phyloP scores from a whole-genome alignment of 2,329 filamentous ascomycete species.

The Exserohilum rostratum region DNA sequence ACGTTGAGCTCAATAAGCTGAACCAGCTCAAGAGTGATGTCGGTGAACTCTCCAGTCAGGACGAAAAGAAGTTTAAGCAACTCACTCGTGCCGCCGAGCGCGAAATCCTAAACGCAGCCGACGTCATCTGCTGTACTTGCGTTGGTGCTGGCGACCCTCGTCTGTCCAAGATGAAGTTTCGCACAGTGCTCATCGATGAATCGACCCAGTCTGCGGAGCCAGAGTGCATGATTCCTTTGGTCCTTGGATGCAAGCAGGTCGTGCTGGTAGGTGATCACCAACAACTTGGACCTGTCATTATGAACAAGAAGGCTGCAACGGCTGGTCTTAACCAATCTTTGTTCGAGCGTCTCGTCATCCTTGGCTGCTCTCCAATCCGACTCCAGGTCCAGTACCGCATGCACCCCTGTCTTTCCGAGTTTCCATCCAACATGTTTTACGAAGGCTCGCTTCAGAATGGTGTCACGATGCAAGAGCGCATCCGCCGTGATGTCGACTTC shows the following conservation, averaged over 20 bases:
- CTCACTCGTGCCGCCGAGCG: slow-evolving; percentile 91
- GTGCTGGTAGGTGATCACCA: slow-evolving; percentile 99
- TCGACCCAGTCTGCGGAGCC: slow-evolving; percentile 98
- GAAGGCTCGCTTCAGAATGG: slow-evolving; percentile 97
- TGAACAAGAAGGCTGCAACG: slow-evolving; percentile 99
- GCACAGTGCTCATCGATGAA: slow-evolving; percentile 96
- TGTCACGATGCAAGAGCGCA: slow-evolving; percentile 84
- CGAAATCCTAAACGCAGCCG: slow-evolving; percentile 91
- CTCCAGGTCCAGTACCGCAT: slow-evolving; percentile 98
- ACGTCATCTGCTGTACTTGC: slow-evolving; percentile 98
- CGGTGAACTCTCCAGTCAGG: slow-evolving; percentile 89
- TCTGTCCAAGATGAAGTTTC: slow-evolving; percentile 95
- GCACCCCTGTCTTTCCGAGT: slow-evolving; percentile 96
- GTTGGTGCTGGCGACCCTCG: slow-evolving; percentile 96
- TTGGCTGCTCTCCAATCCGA: slow-evolving; percentile 88
- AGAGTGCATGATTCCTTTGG: slow-evolving; percentile 97
- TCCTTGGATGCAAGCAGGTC: slow-evolving; percentile 97
- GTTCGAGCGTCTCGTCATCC: slow-evolving; percentile 92
- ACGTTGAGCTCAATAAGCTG: slow-evolving; percentile 89
- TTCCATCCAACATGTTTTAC: slow-evolving; percentile 99
- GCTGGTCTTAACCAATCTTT: slow-evolving; percentile 97
- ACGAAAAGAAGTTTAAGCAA: slow-evolving; percentile 98
- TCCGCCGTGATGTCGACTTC: slow-evolving; percentile 94
- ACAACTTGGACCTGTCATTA: slow-evolving; percentile 96
- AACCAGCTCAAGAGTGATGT: slow-evolving; percentile 90